Base-by-base conservation (phyloP, 108 stramenopile species). In the Parietichytrium sp. region DNA sequence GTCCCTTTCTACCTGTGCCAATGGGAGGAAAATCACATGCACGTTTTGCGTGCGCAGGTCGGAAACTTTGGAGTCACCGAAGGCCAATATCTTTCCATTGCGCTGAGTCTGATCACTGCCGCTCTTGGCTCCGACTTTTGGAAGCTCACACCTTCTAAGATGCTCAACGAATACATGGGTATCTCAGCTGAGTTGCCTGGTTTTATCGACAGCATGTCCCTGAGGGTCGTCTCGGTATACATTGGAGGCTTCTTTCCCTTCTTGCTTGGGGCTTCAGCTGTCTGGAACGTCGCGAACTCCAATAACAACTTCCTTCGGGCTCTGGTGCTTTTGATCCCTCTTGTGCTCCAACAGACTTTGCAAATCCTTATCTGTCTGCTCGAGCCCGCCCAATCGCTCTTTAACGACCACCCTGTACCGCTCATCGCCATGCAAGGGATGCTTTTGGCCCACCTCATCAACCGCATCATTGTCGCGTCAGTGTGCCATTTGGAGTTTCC, bases 21-120 rank as follows among this genome's bases (percentile, higher is more conserved):
- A 81, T 97, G 95, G 96, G 95, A 97, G 87, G 96, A 97, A 80
- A 96, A 95, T 79, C 93, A 94, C 81, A 95, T 94, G 3, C 90
- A 92, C 51, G 85, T 92, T 8, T 53, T 95, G 3, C 93, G 92
- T 1, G 93, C 93, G 85, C 87, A 91, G 30, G 78, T 85, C 10
- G 84, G 83, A 13, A 90, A 92, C 7, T 83, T 89, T 49, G 94
- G 94, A 4, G 93, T 94, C 20, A 95, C 94, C 0, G 94, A 95
- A 83, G 87, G 82, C 4, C 79, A 79, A 49, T 72, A 82, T 3
- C 42, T 82, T 31, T 47, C 82, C 23, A 51, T 82, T 1, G 47
- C 47, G 20, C 61, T 55, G 45, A 82, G 49, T 3, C 10, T 72
- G 27, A 49, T 36, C 61, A 47, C 29, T n/a, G 82, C 82, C 29